A percentile compares a stretch with the other conserved stretches of the same genome.
Evolutionary conservation across 768 basidiomycete genomes (phyloP).

Genomic region (Xerocomus spinulosus): DNA sequence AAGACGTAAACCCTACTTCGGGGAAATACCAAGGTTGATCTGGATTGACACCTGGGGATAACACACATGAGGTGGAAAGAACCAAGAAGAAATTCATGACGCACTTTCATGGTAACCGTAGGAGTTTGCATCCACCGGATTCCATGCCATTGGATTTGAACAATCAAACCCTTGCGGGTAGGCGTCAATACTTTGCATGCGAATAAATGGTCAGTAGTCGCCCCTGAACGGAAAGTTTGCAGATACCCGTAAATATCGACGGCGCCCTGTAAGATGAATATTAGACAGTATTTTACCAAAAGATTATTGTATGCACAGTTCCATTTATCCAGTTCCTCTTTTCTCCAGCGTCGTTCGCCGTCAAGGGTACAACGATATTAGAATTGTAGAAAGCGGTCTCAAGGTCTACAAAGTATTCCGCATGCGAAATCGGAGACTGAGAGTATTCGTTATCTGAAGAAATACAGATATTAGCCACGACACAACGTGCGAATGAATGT

Average conservation of each 20-base stretch:
- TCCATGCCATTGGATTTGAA: slow-evolving; percentile 66
- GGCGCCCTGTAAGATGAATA: slow-evolving; percentile 43
- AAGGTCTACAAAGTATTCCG: slow-evolving; percentile 62
- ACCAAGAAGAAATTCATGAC: background rate
- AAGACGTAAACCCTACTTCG: slow-evolving; percentile 38
- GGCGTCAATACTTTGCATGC: slow-evolving; percentile 47
- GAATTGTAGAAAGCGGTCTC: slow-evolving; percentile 51
- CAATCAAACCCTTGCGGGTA: slow-evolving; percentile 83
- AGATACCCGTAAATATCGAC: slow-evolving; percentile 65
- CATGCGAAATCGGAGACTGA: slow-evolving; percentile 40
- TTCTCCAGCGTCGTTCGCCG: slow-evolving; percentile 66
- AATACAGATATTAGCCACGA: background rate
- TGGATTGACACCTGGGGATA: slow-evolving; percentile 39
- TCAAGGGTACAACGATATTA: slow-evolving; percentile 62
- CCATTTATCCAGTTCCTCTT: slow-evolving; percentile 64
- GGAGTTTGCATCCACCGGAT: slow-evolving; percentile 57
- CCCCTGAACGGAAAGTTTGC: background rate
- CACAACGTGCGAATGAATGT: background rate
- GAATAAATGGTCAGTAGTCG: background rate
- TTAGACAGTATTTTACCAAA: slow-evolving; percentile 1
- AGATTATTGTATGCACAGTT: slow-evolving; percentile 39
- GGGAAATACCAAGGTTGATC: slow-evolving; percentile 68
- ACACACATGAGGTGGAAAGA: slow-evolving; percentile 8
- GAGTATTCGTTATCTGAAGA: slow-evolving; percentile 69
- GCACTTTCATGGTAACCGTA: slow-evolving; percentile 53